Evolutionary conservation across 257 asterid species (phyloP).

Genomic region (Solanum peruvianum): DNA sequence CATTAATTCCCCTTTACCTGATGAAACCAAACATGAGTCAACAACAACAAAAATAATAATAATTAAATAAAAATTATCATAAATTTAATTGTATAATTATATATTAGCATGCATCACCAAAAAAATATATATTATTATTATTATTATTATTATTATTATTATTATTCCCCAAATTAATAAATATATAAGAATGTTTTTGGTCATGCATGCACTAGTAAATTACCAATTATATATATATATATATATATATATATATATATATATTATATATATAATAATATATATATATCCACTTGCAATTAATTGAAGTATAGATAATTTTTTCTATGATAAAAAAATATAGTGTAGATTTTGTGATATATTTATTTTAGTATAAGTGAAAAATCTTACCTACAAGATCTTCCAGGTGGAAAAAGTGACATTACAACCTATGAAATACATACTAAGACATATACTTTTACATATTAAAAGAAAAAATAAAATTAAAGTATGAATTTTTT

Average conservation of each 20-base stretch:
- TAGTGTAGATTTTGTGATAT: not conserved
- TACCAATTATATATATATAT: not conserved
- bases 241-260: not conserved
- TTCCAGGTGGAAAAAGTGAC: not conserved
- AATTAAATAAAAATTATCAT: no score
- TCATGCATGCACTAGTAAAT: not conserved
- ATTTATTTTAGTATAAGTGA: not conserved
- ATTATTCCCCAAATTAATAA: not conserved
- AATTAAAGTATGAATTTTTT: not conserved
- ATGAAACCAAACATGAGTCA: not conserved
- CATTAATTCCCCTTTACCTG: slow-evolving; percentile 42
- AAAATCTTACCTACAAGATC: slow-evolving; percentile 19
- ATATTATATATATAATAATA: no score
- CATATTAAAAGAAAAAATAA: not conserved
- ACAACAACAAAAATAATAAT: not conserved
- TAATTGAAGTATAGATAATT: not conserved
- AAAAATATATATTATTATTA: not conserved
- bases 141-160: not conserved
- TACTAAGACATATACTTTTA: not conserved
- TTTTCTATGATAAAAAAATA: no score
- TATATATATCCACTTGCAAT: not conserved
- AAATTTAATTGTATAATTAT: not conserved
- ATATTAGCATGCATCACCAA: not conserved
- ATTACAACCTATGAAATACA: not conserved
- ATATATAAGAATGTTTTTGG: not conserved